phyloP scores from a whole-genome alignment of 73 alveolate species.

The Tetrahymena borealis region DNA sequence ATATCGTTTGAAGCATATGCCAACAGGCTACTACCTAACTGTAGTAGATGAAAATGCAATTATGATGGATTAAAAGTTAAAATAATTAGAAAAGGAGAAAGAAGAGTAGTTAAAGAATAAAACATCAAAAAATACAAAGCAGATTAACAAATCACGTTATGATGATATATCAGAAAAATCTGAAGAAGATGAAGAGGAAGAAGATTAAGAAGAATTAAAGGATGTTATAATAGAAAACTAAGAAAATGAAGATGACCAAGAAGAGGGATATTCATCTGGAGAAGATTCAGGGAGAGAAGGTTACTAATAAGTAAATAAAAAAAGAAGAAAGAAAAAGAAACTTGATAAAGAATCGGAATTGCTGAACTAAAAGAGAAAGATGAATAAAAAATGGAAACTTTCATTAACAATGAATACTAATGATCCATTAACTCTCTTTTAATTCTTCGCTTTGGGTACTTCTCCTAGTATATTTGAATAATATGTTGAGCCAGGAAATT shows the following conservation, averaged over 20 bases:
- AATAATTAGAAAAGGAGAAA: not conserved
- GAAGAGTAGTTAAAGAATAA: not conserved
- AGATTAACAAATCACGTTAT: conserved; percentile 13
- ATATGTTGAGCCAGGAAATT: not conserved
- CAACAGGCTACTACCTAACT: conserved; percentile 28
- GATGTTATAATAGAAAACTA: conserved; percentile 4
- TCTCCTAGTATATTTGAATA: not conserved
- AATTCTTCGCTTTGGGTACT: not conserved
- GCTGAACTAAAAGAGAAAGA: not conserved
- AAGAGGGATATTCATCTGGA: not conserved
- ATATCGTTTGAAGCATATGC: conserved; percentile 37
- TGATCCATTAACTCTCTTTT: not conserved
- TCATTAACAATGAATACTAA: not conserved
- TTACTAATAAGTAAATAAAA: not conserved
- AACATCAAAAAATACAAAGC: not conserved
- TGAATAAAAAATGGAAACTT: not conserved
- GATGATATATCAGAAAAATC: conserved; percentile 12
- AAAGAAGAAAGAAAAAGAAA: not conserved
- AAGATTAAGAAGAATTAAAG: not conserved
- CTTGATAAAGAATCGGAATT: not conserved
- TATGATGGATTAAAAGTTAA: conserved; percentile 17
- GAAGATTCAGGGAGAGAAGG: not conserved
- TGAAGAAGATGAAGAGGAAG: not conserved
- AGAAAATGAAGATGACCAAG: not conserved
- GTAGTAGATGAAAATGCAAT: conserved; percentile 2